These are phyloP conservation scores for Aspergillus awamori DNA, from an alignment of 2,329 filamentous ascomycete genomes.

Conservation along the genomic window DNA sequence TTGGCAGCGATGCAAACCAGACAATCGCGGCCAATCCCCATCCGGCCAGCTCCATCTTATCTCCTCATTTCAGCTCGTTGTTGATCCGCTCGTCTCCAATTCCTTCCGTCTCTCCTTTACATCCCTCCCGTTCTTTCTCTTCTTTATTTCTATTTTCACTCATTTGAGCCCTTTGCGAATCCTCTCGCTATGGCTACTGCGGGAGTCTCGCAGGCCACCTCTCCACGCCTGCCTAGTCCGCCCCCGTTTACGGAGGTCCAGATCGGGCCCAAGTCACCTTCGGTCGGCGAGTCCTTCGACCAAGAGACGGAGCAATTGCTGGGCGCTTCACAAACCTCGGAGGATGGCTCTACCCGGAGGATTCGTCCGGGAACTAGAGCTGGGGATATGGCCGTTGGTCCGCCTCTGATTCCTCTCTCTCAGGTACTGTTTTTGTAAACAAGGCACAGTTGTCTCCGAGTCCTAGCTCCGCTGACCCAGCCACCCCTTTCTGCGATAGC, in stretches of 20 bases:
- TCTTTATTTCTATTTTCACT: constrained; percentile 14
- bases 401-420: constrained; percentile 79
- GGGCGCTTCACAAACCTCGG: constrained; percentile 60
- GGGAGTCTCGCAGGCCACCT: constrained; percentile 64
- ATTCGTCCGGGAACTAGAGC: constrained; percentile 91
- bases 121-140: neutral
- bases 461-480: constrained; percentile 12
- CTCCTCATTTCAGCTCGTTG: constrained; percentile 13
- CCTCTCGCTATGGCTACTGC: constrained; percentile 46
- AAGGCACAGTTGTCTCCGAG: neutral
- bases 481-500: constrained; percentile 54
- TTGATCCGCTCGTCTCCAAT: constrained; percentile 12
- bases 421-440: constrained; percentile 61
- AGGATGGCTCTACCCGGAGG: constrained; percentile 75
- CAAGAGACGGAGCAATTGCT: constrained; percentile 58
- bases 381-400: constrained; percentile 89
- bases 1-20: constrained; percentile 13
- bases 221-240: constrained; percentile 89
- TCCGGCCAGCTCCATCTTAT: constrained; percentile 17
- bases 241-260: constrained; percentile 95
- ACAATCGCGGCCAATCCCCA: constrained; percentile 19
- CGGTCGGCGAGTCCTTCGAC: constrained; percentile 62
- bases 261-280: constrained; percentile 76
- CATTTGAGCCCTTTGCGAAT: constrained; percentile 10
- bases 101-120: neutral